Conservation (phyloP, 495 filamentous ascomycete genomes). For the Penicillium taxi region DNA sequence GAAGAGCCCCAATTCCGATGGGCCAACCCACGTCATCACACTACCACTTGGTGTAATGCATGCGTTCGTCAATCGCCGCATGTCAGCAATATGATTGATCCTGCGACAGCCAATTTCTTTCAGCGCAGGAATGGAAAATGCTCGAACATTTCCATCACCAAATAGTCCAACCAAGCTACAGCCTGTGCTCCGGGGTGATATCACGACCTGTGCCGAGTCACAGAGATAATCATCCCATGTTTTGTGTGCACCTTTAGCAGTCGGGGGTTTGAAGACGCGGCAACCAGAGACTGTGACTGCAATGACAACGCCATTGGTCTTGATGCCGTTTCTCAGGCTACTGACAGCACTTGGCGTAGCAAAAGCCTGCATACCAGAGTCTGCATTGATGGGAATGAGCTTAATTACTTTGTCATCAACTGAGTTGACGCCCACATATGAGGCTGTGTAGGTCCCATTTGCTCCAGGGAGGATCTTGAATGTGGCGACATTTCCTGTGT, state of each 20-base stretch:
- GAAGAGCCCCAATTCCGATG: slow-evolving; percentile 71
- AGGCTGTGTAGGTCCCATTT: slow-evolving; percentile 62
- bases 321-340: slow-evolving; percentile 58
- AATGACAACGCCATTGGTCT: slow-evolving; percentile 63
- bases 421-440: slow-evolving; percentile 55
- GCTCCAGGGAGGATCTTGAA: slow-evolving; percentile 78
- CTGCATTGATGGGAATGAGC: slow-evolving; percentile 68
- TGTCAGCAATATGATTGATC: slow-evolving; percentile 59
- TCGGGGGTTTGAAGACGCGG: slow-evolving; percentile 77
- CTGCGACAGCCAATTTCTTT: slow-evolving; percentile 70
- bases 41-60: slow-evolving; percentile 68
- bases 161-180: slow-evolving; percentile 78
- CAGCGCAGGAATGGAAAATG: slow-evolving; percentile 76
- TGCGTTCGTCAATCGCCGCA: slow-evolving; percentile 56
- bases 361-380: slow-evolving; percentile 63
- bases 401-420: slow-evolving; percentile 67
- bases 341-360: slow-evolving; percentile 68
- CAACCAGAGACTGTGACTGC: slow-evolving; percentile 65
- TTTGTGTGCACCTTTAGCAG: slow-evolving; percentile 79
- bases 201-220: slow-evolving; percentile 65
- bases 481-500: slow-evolving; percentile 69
- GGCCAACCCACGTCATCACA: slow-evolving; percentile 81
- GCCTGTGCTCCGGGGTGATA: slow-evolving; percentile 61
- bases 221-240: slow-evolving; percentile 77
- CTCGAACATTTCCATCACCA: slow-evolving; percentile 65